A percentile compares a stretch with the other conserved stretches of the same genome.
Evolutionary conservation across 306 rosid genomes (phyloP).

Genomic region (Potentilla sterilis): DNA sequence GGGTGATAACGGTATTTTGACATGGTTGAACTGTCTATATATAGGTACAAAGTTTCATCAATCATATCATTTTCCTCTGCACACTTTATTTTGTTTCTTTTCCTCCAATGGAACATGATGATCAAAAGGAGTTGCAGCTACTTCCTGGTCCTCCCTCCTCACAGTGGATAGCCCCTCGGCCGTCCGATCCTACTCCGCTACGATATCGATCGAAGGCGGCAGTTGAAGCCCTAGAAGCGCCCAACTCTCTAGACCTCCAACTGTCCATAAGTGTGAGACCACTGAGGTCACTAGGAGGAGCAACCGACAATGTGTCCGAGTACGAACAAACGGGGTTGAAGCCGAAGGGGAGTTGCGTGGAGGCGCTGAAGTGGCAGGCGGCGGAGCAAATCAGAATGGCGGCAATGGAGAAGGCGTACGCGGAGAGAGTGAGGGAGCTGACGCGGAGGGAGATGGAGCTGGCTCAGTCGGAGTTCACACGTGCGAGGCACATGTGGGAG

Average conservation of each 20-base stretch:
- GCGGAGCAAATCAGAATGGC: conserved; percentile 91
- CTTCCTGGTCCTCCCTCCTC: conserved; percentile 59
- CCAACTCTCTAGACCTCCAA: conserved; percentile 66
- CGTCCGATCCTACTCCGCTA: conserved; percentile 48
- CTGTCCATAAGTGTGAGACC: conserved; percentile 77
- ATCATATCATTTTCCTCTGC: conserved; percentile 6
- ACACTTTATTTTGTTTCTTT: neutral
- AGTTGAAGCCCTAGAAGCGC: conserved; percentile 16
- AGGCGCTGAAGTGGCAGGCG: conserved; percentile 86
- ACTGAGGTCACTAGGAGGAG: neutral
- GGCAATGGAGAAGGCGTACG: conserved; percentile 92
- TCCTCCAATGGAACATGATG: conserved; percentile 63
- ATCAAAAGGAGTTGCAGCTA: conserved; percentile 76
- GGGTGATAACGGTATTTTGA: conserved; percentile 10
- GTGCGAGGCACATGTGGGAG: conserved; percentile 95
- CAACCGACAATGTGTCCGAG: neutral
- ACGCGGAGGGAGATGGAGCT: conserved; percentile 89
- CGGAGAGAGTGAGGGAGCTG: conserved; percentile 82
- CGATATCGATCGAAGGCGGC: conserved; percentile 47
- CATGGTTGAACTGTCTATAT: conserved; percentile 27
- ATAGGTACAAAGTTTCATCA: conserved; percentile 38
- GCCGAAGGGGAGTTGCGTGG: conserved; percentile 40
- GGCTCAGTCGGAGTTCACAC: conserved; percentile 86
- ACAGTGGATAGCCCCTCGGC: conserved; percentile 26
- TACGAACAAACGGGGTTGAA: conserved; percentile 13